Conservation (phyloP, 225 moss, liverwort and hornwort genomes). For the Pseudoscleropodium purum region DNA sequence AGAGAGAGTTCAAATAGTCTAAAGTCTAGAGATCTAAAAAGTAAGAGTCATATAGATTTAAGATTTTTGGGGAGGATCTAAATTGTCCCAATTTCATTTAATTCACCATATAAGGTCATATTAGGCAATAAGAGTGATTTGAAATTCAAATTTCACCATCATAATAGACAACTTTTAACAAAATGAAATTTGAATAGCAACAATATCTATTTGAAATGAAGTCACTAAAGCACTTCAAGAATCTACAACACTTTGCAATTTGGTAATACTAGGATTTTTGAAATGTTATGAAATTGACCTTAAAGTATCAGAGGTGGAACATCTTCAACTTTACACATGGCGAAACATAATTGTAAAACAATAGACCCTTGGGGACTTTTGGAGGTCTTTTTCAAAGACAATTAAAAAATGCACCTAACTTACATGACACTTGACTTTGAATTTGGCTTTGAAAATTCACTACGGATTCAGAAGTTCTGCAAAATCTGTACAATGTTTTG, state of each 20-base stretch:
- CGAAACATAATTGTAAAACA: too few species aligned
- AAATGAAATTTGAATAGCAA: neutral
- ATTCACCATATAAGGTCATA: rapidly evolving
- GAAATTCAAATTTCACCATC: neutral
- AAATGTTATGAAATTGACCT: neutral
- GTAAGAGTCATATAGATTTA: neutral
- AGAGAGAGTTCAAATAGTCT: neutral
- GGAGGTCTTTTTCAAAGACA: neutral
- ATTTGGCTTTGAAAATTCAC: neutral
- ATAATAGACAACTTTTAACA: too few species aligned
- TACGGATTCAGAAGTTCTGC: too few species aligned
- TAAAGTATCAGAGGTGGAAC: too few species aligned
- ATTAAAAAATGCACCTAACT: neutral
- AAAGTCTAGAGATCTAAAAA: neutral
- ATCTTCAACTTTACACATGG: neutral
- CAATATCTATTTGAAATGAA: neutral
- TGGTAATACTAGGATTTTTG: neutral
- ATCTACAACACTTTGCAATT: neutral
- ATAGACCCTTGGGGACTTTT: too few species aligned
- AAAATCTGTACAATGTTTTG: neutral
- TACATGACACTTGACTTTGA: neutral
- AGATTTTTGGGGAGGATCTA: rapidly evolving
- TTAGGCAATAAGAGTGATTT: neutral
- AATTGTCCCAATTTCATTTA: neutral
- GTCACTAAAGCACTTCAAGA: neutral